Conservation (phyloP, 495 filamentous ascomycete genomes). For the Hyaloscypha finlandica region DNA sequence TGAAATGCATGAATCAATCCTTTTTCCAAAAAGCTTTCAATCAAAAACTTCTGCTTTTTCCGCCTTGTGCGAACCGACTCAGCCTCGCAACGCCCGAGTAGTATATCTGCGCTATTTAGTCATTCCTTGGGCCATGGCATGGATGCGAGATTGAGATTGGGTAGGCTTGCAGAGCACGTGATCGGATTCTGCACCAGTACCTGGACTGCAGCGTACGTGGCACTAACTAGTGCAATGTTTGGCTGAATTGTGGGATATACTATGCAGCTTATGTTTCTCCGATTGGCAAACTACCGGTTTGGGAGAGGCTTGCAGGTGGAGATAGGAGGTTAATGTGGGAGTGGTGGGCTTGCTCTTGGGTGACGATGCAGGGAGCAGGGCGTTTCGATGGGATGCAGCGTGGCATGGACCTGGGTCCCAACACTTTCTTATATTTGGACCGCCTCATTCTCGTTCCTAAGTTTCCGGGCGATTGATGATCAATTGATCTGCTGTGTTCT, state of each 20-base stretch:
- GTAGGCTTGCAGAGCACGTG: background rate
- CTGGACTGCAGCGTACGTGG: conserved; percentile 1
- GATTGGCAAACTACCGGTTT: background rate
- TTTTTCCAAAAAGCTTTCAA: conserved; percentile 1
- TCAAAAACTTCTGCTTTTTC: background rate
- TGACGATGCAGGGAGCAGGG: background rate
- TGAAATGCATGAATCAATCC: background rate
- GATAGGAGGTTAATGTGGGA: background rate
- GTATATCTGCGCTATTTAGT: background rate
- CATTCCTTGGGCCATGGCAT: background rate
- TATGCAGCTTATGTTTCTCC: background rate
- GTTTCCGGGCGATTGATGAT: background rate
- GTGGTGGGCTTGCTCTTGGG: background rate
- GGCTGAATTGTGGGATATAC: background rate
- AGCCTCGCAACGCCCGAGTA: background rate
- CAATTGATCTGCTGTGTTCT: background rate
- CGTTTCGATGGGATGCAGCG: background rate
- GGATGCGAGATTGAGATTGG: background rate
- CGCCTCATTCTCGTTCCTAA: background rate
- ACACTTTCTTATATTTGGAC: background rate
- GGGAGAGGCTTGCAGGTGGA: conserved; percentile 5
- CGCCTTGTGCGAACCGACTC: background rate
- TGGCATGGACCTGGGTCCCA: background rate
- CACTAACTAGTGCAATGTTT: background rate
- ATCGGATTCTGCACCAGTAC: background rate